Conservation (phyloP, 176 grass and related monocot genomes). For the Tuctoria greenei region DNA sequence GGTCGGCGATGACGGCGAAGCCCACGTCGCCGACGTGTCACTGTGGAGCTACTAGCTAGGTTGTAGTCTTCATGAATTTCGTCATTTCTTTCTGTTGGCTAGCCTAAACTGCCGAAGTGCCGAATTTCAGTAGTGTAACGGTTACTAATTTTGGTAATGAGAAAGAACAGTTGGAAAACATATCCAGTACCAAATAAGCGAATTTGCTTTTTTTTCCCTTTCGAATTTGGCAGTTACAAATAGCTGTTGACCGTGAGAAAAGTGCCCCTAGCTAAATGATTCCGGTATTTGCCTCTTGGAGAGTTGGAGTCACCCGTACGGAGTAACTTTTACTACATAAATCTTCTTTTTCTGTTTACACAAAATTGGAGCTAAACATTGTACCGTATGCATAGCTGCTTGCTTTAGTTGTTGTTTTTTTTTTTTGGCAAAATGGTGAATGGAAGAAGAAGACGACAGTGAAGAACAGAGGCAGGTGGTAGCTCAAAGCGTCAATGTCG, state of each 20-base stretch:
- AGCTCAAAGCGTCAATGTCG: too few species aligned
- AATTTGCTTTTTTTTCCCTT: neutral
- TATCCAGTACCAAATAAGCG: neutral
- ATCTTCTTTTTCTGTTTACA: too few species aligned
- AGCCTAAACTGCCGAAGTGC: neutral
- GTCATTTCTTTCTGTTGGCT: neutral
- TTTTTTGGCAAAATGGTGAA: neutral
- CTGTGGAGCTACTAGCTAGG: conserved; percentile 51
- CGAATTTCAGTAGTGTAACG: neutral
- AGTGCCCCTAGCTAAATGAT: too few species aligned
- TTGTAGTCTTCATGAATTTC: too few species aligned
- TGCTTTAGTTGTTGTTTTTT: neutral
- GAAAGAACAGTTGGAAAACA: conserved; percentile 11
- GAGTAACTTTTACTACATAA: too few species aligned
- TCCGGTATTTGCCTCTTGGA: too few species aligned
- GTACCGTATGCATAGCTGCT: too few species aligned
- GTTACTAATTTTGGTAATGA: conserved; percentile 23
- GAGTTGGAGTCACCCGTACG: too few species aligned
- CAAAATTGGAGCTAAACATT: too few species aligned
- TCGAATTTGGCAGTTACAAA: neutral
- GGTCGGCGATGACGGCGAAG: conserved; percentile 14
- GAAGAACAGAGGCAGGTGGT: neutral
- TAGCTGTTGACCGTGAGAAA: neutral
- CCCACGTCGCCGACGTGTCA: neutral
- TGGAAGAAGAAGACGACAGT: neutral